Percentiles rank a stretch among this genome's conserved stretches.
These are phyloP conservation scores for Priceomyces haplophilus DNA, from an alignment of 805 yeast species.

Conservation along the genomic window DNA sequence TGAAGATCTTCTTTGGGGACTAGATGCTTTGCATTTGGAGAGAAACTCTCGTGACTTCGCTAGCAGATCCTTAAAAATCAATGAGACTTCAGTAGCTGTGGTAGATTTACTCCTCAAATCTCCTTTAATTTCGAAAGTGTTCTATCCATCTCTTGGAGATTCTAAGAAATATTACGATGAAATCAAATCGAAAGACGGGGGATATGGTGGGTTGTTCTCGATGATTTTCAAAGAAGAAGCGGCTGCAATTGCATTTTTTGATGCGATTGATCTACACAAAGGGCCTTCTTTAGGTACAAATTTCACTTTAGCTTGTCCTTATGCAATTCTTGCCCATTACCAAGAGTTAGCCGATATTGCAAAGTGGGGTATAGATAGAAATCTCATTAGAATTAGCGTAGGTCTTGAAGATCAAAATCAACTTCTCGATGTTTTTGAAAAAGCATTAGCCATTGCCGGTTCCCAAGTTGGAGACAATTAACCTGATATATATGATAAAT, in stretches of 20 bases:
- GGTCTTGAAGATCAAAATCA: constrained; percentile 76
- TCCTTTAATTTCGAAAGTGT: constrained; percentile 59
- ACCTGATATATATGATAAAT: not conserved
- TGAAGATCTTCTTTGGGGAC: constrained; percentile 83
- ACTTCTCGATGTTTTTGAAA: constrained; percentile 47
- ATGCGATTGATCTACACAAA: constrained; percentile 66
- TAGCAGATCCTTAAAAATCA: constrained; percentile 54
- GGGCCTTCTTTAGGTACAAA: constrained; percentile 93
- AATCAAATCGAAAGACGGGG: constrained; percentile 66
- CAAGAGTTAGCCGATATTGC: constrained; percentile 75
- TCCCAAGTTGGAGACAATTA: constrained; percentile 1
- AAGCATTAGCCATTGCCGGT: constrained; percentile 43
- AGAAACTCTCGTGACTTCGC: constrained; percentile 90
- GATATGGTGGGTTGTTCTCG: constrained; percentile 86
- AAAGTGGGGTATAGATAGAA: constrained; percentile 77
- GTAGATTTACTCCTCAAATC: constrained; percentile 50
- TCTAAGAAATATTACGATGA: constrained; percentile 67
- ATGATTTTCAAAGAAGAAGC: constrained; percentile 61
- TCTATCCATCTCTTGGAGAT: constrained; percentile 61
- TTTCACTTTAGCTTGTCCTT: constrained; percentile 86
- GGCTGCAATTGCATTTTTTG: constrained; percentile 72
- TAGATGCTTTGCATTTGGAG: constrained; percentile 89
- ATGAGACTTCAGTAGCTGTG: constrained; percentile 53
- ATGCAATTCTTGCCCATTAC: constrained; percentile 82
- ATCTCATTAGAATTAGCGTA: constrained; percentile 75